phyloP scores from a whole-genome alignment of 192 early-diverging fungal genomes.

The Coemansia interrupta region DNA sequence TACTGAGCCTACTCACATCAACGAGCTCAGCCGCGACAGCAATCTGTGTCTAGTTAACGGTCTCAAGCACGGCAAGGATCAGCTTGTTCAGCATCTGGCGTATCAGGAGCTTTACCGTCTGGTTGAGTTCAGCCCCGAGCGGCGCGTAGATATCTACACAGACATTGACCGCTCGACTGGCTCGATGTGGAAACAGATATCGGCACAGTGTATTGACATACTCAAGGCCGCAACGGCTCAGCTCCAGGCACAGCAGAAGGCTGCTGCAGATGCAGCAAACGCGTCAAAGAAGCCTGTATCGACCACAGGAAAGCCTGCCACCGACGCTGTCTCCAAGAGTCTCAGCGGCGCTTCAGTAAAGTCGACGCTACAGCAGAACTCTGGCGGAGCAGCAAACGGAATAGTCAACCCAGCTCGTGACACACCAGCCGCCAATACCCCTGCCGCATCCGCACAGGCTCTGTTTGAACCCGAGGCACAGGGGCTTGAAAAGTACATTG shows the following conservation, averaged over 20 bases:
- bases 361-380: constrained; percentile 29
- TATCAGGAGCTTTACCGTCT: constrained; percentile 50
- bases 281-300: constrained; percentile 1
- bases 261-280: background rate
- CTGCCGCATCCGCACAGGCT: constrained; percentile 7
- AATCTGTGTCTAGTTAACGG: constrained; percentile 43
- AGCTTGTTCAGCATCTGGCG: constrained; percentile 41
- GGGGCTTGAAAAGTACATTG: constrained; percentile 50
- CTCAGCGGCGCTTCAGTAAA: constrained; percentile 37
- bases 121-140: constrained; percentile 22
- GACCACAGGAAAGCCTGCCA: constrained; percentile 7
- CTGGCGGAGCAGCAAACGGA: background rate
- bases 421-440: background rate
- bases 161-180: constrained; percentile 43
- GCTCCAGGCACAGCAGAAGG: constrained; percentile 21
- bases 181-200: constrained; percentile 43
- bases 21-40: constrained; percentile 43
- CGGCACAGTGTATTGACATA: constrained; percentile 36
- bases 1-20: constrained; percentile 47
- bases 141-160: constrained; percentile 31
- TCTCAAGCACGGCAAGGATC: constrained; percentile 19
- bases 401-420: background rate
- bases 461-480: constrained; percentile 47
- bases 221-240: constrained; percentile 27
- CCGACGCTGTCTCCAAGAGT: background rate